phyloP scores from a whole-genome alignment of 2,329 filamentous ascomycete species.

The Ilyonectria sp. region DNA sequence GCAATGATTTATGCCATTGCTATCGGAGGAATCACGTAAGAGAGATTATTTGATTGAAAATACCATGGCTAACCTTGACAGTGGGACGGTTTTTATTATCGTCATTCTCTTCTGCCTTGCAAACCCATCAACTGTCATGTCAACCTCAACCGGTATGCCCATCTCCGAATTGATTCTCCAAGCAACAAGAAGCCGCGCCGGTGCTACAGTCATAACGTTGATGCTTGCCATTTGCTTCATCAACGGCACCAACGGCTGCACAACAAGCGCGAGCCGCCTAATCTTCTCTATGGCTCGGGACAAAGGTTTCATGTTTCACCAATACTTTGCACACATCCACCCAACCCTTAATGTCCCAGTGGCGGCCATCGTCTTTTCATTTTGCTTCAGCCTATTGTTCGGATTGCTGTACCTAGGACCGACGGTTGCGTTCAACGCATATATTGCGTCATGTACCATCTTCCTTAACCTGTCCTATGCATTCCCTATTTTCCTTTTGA shows the following conservation, averaged over 20 bases:
- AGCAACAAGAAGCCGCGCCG: slow-evolving; percentile 57
- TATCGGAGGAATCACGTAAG: slow-evolving; percentile 59
- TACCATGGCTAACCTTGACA: slow-evolving; percentile 21
- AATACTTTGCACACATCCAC: slow-evolving; percentile 36
- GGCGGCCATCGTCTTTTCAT: slow-evolving; percentile 28
- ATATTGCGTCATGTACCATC: slow-evolving; percentile 40
- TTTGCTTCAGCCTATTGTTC: slow-evolving; percentile 38
- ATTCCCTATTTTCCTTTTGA: slow-evolving; percentile 33
- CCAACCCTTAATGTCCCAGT: slow-evolving; percentile 35
- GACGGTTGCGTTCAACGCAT: slow-evolving; percentile 39
- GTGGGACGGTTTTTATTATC: slow-evolving; percentile 55
- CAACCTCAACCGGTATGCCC: slow-evolving; percentile 59
- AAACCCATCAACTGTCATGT: slow-evolving; percentile 54
- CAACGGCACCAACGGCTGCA: slow-evolving; percentile 61
- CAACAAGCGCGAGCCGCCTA: slow-evolving; percentile 60
- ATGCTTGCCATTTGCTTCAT: slow-evolving; percentile 61
- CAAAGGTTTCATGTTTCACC: slow-evolving; percentile 33
- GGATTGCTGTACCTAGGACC: slow-evolving; percentile 38
- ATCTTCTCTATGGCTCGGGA: slow-evolving; percentile 53
- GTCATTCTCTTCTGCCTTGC: slow-evolving; percentile 60
- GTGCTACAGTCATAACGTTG: slow-evolving; percentile 58
- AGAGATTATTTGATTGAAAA: background rate
- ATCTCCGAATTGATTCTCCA: slow-evolving; percentile 62
- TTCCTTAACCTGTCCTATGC: slow-evolving; percentile 41
- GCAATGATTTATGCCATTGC: slow-evolving; percentile 61